phyloP scores from a whole-genome alignment of 805 yeast species.

The Monosporozyma solicola region DNA sequence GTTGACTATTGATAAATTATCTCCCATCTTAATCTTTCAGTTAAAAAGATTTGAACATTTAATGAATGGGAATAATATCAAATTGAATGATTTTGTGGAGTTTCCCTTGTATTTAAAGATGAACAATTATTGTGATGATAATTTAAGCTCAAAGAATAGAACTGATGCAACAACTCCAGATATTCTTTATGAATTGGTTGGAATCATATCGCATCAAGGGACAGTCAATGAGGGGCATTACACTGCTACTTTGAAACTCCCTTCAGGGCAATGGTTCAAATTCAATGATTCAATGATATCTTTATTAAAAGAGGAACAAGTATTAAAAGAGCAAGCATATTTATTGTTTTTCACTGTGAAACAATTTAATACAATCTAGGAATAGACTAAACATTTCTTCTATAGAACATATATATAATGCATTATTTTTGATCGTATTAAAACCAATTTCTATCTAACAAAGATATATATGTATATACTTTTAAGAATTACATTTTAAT shows the following conservation, averaged over 20 bases:
- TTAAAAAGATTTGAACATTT: conserved; percentile 55
- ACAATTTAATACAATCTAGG: conserved; percentile 6
- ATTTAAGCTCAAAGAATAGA: conserved; percentile 1
- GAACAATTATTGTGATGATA: conserved; percentile 41
- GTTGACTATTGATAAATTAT: conserved; percentile 56
- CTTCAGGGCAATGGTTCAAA: conserved; percentile 76
- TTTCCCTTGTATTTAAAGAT: conserved; percentile 70
- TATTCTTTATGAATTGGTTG: conserved; percentile 72
- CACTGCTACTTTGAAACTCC: conserved; percentile 63
- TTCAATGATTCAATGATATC: conserved; percentile 86
- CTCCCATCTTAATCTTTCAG: conserved; percentile 76
- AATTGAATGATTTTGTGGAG: conserved; percentile 64
- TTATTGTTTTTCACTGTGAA: conserved; percentile 55
- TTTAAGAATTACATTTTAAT: conserved; percentile 18
- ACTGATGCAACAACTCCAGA: conserved; percentile 23
- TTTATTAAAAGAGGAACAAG: conserved; percentile 53
- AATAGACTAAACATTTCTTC: neutral
- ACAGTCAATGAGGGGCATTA: conserved; percentile 95
- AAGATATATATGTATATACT: neutral
- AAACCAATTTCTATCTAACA: neutral
- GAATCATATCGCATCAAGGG: conserved; percentile 83
- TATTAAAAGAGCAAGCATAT: conserved; percentile 67
- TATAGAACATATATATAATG: neutral
- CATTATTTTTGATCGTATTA: neutral
- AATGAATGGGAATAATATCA: conserved; percentile 40